phyloP scores from a whole-genome alignment of 23 red algal species.

The Gracilariopsis chorda region DNA sequence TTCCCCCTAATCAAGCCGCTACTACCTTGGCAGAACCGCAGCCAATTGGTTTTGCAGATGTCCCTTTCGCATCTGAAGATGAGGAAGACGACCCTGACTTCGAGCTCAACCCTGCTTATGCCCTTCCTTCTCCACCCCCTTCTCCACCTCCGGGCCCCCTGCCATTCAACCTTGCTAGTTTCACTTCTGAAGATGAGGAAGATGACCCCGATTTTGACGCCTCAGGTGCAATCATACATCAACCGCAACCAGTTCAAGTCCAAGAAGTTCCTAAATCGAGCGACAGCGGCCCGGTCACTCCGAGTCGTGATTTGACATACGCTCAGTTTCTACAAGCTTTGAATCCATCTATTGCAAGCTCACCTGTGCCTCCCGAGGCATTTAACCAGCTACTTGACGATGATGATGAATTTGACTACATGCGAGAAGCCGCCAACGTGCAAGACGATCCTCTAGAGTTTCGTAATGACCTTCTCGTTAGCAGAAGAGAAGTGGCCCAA shows the following conservation, averaged over 20 bases:
- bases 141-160: background rate
- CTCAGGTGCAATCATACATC: background rate
- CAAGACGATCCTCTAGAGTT: slow-evolving; percentile 55
- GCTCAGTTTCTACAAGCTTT: background rate
- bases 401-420: slow-evolving; percentile 63
- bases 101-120: background rate
- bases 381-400: slow-evolving; percentile 23
- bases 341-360: background rate
- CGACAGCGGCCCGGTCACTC: background rate
- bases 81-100: background rate
- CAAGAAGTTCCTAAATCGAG: background rate
- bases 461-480: slow-evolving; percentile 35
- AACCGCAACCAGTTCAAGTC: background rate
- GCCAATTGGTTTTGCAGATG: background rate
- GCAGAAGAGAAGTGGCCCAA: slow-evolving; percentile 34
- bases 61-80: background rate
- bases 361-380: background rate
- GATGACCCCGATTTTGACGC: slow-evolving; percentile 34
- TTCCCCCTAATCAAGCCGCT: background rate
- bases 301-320: background rate
- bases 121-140: background rate
- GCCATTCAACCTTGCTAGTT: background rate
- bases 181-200: slow-evolving; percentile 25
- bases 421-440: slow-evolving; percentile 49
- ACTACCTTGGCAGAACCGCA: background rate